Base-by-base conservation (phyloP, 1,284 basidiomycete species). In the Taiwanofungus camphoratus region DNA sequence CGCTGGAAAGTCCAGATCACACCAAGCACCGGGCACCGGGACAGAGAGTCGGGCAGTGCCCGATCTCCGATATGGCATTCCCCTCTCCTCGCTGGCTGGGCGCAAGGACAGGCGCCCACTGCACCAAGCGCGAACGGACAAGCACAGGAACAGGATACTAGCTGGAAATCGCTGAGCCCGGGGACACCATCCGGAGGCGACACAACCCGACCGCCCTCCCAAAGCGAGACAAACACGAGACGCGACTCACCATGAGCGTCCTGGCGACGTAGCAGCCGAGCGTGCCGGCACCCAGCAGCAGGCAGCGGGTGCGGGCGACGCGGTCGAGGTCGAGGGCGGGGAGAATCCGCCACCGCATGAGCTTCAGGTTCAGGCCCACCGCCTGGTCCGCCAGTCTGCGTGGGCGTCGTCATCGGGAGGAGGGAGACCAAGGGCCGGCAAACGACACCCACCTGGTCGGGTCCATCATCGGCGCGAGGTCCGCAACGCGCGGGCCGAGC, bases 281-380 rank as follows among this genome's bases (percentile, higher is more conserved):
- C 0, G 96, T 99, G 0, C 96, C 95, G 0, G 95, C 93, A 3
- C 95, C 96, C 0, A 99, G 79, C 1, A 98, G 68, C 1, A 99
- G 69, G 61, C 91, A 96, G 39, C 71, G 78, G 0, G 92, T 92
- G 0, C 63, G 61, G 2, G 90, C 80, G 20, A 99, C 77, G 63
- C 83, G 89, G 40, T 96, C 93, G 5, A 99, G 74, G 51, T 98
- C 77, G 35, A 99, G 79, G 0, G 79, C 70, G 2, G 96, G 95
- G 35, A 99, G 71, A 51, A 99, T 93, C 7, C 95, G 77, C 95
- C 95, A 99, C 22, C 92, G 78, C 95, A 99, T 98, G 19, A 99
- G 76, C 63, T 98, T 98, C 41, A 99, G 71, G 60, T 99, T 99
- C 24, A 99, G 72, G 63, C 97, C 93, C 8, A 98, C 92, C 0